These are phyloP conservation scores for Carpinus viminea DNA, from an alignment of 306 rosid genomes.

Conservation along the genomic window DNA sequence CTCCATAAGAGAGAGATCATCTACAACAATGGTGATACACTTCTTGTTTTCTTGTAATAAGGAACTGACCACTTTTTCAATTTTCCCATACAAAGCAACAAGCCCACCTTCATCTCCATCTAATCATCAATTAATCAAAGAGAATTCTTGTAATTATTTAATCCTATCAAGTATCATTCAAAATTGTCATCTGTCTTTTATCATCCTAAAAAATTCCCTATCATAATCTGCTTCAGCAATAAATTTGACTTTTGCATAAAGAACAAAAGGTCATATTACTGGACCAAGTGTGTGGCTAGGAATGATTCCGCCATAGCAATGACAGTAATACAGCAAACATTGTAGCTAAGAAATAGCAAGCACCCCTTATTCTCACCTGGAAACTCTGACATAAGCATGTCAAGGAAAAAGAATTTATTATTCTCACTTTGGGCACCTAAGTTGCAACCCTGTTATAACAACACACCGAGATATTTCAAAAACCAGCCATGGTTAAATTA, in stretches of 20 bases:
- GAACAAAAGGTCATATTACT: background rate
- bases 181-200: background rate
- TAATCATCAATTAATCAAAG: slow-evolving; percentile 33
- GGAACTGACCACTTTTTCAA: slow-evolving; percentile 48
- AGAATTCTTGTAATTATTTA: slow-evolving; percentile 19
- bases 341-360: slow-evolving; percentile 7
- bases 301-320: background rate
- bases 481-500: background rate
- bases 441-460: slow-evolving; percentile 72
- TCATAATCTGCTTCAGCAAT: background rate
- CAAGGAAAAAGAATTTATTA: slow-evolving; percentile 66
- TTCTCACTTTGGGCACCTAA: slow-evolving; percentile 77
- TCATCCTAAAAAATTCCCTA: background rate
- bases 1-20: slow-evolving; percentile 79
- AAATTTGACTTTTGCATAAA: background rate
- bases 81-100: slow-evolving; percentile 63
- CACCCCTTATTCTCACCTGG: slow-evolving; percentile 75
- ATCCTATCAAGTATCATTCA: slow-evolving; percentile 7
- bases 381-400: slow-evolving; percentile 73
- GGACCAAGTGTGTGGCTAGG: background rate
- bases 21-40: slow-evolving; percentile 61
- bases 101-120: slow-evolving; percentile 55
- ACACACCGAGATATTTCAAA: slow-evolving; percentile 9
- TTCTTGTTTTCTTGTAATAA: slow-evolving; percentile 50
- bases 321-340: background rate